These are phyloP conservation scores for Hypomyces rosellus DNA, from an alignment of 2,329 filamentous ascomycete species.

Conservation along the genomic window DNA sequence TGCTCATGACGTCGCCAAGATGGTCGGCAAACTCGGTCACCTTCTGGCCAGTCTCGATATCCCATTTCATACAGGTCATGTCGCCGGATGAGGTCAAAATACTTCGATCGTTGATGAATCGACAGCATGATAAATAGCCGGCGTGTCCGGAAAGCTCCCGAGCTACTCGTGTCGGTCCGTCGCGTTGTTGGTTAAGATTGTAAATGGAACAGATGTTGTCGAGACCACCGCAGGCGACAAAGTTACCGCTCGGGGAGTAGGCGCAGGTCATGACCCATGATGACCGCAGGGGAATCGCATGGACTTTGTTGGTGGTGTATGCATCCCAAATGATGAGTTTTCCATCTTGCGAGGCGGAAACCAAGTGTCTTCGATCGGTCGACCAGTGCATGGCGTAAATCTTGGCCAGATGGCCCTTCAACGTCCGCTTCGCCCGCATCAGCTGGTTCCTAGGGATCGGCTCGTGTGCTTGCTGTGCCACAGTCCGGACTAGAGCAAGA, in stretches of 20 bases:
- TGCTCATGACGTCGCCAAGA: conserved; percentile 98
- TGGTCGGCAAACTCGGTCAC: conserved; percentile 98
- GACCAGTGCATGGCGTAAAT: conserved; percentile 99
- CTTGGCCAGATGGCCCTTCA: conserved; percentile 97
- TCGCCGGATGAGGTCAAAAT: conserved; percentile 97
- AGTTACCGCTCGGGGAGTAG: conserved; percentile 96
- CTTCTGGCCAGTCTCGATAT: conserved; percentile 96
- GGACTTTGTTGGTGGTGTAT: conserved; percentile 99
- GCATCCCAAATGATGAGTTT: conserved; percentile 99
- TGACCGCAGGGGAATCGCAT: conserved; percentile 92
- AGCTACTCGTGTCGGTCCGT: conserved; percentile 94
- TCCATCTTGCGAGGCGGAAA: conserved; percentile 96
- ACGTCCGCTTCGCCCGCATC: conserved; percentile 95
- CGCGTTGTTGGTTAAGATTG: conserved; percentile 88
- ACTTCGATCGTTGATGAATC: conserved; percentile 96
- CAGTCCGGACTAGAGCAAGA: conserved; percentile 61
- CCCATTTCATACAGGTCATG: conserved; percentile 99
- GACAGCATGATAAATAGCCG: conserved; percentile 95
- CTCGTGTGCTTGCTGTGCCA: conserved; percentile 89
- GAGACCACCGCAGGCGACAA: conserved; percentile 94
- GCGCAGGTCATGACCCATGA: conserved; percentile 99
- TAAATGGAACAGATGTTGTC: conserved; percentile 99
- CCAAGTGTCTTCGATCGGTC: conserved; percentile 91
- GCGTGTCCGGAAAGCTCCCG: conserved; percentile 95
- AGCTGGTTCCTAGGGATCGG: conserved; percentile 80